Evolutionary conservation across 495 filamentous ascomycete species (phyloP).

Genomic region (Neurospora sp.): DNA sequence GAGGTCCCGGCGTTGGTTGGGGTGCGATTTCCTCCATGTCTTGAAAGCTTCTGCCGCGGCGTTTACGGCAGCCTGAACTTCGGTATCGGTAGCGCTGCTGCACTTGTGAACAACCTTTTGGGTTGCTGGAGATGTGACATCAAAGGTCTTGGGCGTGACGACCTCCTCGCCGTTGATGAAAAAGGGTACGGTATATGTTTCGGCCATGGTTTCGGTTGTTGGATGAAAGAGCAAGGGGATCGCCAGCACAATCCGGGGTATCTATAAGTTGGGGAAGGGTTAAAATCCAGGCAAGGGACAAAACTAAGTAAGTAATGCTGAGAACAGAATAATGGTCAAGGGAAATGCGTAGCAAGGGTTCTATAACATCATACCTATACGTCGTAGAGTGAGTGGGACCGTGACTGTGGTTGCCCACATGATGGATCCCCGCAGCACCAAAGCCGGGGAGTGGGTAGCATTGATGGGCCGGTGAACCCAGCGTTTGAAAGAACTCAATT

Average conservation of each 20-base stretch:
- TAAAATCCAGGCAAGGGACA: not conserved
- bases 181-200: conserved; percentile 47
- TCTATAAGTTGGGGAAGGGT: not conserved
- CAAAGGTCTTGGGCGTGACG: conserved; percentile 50
- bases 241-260: not conserved
- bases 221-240: not conserved
- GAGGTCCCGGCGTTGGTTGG: conserved; percentile 56
- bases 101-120: conserved; percentile 50
- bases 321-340: not conserved
- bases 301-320: not conserved
- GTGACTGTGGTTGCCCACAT: not conserved
- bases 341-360: not conserved
- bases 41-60: conserved; percentile 60
- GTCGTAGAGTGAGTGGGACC: not conserved
- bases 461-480: not conserved
- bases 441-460: not conserved
- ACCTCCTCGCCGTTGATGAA: conserved; percentile 63
- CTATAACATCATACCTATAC: not conserved
- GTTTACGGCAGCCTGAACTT: conserved; percentile 52
- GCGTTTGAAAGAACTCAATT: not conserved
- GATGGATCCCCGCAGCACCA: not conserved
- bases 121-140: conserved; percentile 54
- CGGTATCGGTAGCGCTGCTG: conserved; percentile 50
- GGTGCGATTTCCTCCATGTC: conserved; percentile 56
- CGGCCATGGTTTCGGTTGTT: conserved; percentile 6